Evolutionary conservation across 2,329 filamentous ascomycete genomes (phyloP), one percentile per base, ranked within the genome.

Genomic region (Nothopassalora personata): DNA sequence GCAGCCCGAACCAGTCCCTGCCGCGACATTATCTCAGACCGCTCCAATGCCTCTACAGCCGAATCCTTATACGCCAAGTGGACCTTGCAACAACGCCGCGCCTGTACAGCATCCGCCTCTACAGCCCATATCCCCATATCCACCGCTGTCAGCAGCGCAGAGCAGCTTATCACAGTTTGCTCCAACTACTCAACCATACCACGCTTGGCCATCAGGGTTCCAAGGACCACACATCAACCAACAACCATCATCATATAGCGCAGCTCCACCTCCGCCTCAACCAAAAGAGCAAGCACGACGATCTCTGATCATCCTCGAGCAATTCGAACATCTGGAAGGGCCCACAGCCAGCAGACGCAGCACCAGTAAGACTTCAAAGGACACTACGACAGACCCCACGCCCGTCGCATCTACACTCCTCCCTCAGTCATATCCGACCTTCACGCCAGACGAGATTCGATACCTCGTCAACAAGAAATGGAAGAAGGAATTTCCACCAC

Each of bases 331-430:
- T 39, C 72, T 75, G 28, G 66, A 69, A 46, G 62, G 51, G 58
- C 33, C 61, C 15, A 64, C 64, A 19, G 64, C 65, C 11, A 60
- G 59, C 31, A 66, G 63, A 47, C 58, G 64, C 57, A 43, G 63
- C 48, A 49, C 60, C 15, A 46, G 63, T 4, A 64, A 67, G 31
- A 45, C 60, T 18, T 31, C 58, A 7, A 62, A 65, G 36, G 60
- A 64, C 49, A 54, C 54, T 30, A 50, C 65, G 80, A 61, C 80
- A 79, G 67, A 82, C 31, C 80, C 81, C 9, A 80, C 81, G 18
- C 80, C 83, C 31, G 82, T 82, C 55, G 76, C 86, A 9, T 76
- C 86, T 5, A 81, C 84, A 54, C 77, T 89, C 10, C 77, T 73
- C 9, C 73, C 75, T 8, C 71, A 72, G 59, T 68, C 73, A 28